Base-by-base conservation (phyloP, 768 basidiomycete species). In the Suillus fuscotomentosus region DNA sequence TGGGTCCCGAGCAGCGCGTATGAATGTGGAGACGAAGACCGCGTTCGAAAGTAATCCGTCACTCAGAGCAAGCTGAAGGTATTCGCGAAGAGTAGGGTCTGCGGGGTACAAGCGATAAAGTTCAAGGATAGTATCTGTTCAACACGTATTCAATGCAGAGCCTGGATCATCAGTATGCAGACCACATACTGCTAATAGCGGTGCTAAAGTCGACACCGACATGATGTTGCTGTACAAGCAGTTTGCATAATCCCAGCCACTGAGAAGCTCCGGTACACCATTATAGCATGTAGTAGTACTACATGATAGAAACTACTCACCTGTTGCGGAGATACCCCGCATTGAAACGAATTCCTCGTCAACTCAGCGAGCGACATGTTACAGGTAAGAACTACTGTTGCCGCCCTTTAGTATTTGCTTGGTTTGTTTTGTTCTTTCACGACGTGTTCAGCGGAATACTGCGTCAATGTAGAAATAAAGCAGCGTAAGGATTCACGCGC, bases 271-370 rank as follows among this genome's bases (percentile, higher is more conserved):
- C 41, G 31, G 41, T 27, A 59, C 27, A 27, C 24, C 57, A 42
- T 59, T 3, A 42, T 11, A 27, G 24, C 24, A 41, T 41, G 24
- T 41, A 41, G 24, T 41, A 41, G 24, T 41, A 41, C 39, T 50
- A 14, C 39, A 17, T 59, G 31, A 59, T 22, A 55, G 17, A 24
- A 34, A 38, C 20, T 53, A 73, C 82, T 70, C 69, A 90, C 91
- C 80, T 90, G 90, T 17, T 73, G 65, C 24, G 90, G 78, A 56
- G 88, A 80, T 22, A 91, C 75, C 8, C 91, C 90, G 70, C 83
- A 85, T 69, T 91, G 87, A 65, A 90, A 92, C 45, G 88, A 84
- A 73, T 91, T 91, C 63, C 88, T 81, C 17, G 91, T 90, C 53
- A 93, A 76, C 63, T 85, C 89, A 43, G 82, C 82, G 45, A 92